Base-by-base conservation (phyloP, 2,329 filamentous ascomycete genomes). In the Stagonosporopsis rhizophila region DNA sequence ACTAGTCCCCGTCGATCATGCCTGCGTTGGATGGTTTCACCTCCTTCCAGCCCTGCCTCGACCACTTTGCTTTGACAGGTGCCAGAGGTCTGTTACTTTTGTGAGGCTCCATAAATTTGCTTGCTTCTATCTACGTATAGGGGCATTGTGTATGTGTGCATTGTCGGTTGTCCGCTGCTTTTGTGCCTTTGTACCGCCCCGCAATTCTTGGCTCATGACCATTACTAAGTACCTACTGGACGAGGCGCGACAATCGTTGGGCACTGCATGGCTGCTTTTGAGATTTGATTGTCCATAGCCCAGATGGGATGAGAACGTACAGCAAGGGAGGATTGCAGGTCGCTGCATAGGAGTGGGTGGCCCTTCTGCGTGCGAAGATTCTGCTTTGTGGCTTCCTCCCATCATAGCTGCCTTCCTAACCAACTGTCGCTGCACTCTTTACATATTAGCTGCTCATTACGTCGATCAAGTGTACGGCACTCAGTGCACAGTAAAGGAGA, bases 21-120 rank as follows among this genome's bases (percentile, higher is more conserved):
- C 66, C 59, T 66, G 59, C 62, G 60, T 64, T 64, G 58, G 50
- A 47, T 42, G 22, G 61, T 66, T 69, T 65, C 66, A 66, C 65
- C 42, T 44, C 40, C 47, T 51, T 35, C 39, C 48, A 51, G 48
- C 32, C 47, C 38, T 50, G 47, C 37, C 38, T 50, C 39, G 28
- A 50, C 47, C 39, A 57, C 42, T 49, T 39, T 38, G 28, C 51
- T 61, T 27, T 55, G 55, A 61, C 62, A 61, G 51, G 45, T 40
- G 34, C 46, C 37, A 8, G 47, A 58, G 35, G 48, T 28, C 47
- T 53, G 59, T 61, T 52, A 61, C 55, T 49, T 60, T 60, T 44
- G 44, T 7, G 39, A 46, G 52, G 44, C 49, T 61, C 52, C 38
- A 38, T 17, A 12, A 19, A 19, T 19, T 12, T 23, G 12, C 8